These are phyloP conservation scores for Parietichytrium sp. DNA, from an alignment of 108 stramenopile genomes.

Conservation along the genomic window DNA sequence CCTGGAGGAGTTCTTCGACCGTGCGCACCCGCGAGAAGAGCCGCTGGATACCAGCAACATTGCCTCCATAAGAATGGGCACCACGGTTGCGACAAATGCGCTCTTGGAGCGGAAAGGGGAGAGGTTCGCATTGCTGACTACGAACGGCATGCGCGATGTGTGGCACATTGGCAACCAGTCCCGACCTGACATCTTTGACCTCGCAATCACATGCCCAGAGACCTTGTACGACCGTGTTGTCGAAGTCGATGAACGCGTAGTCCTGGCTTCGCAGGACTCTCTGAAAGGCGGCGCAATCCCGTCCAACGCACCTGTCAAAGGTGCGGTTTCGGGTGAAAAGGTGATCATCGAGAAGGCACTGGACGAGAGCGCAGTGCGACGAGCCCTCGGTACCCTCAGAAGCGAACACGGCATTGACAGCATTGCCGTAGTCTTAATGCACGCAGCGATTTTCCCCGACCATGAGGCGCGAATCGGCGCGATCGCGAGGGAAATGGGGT, in stretches of 20 bases:
- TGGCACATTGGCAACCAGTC: conserved; percentile 90
- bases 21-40: conserved; percentile 65
- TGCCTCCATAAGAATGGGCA: conserved; percentile 89
- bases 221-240: conserved; percentile 84
- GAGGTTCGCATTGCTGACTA: conserved; percentile 79
- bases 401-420: conserved; percentile 72
- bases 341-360: conserved; percentile 61
- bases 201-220: conserved; percentile 59
- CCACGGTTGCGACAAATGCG: conserved; percentile 95
- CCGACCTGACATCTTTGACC: conserved; percentile 78
- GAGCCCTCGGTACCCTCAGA: conserved; percentile 66
- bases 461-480: conserved; percentile 80
- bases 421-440: conserved; percentile 81
- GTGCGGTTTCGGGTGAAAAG: conserved; percentile 75
- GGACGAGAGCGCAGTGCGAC: conserved; percentile 65
- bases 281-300: not conserved
- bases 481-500: conserved; percentile 78
- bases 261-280: conserved; percentile 57
- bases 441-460: conserved; percentile 74
- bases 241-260: conserved; percentile 87
- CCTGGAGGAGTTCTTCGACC: conserved; percentile 72
- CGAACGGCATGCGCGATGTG: conserved; percentile 84
- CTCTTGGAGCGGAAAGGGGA: conserved; percentile 90
- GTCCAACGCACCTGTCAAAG: conserved; percentile 41
- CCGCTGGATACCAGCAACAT: conserved; percentile 73